Base-by-base conservation (phyloP, 2,329 filamentous ascomycete species). In the Thelonectria discophora region DNA sequence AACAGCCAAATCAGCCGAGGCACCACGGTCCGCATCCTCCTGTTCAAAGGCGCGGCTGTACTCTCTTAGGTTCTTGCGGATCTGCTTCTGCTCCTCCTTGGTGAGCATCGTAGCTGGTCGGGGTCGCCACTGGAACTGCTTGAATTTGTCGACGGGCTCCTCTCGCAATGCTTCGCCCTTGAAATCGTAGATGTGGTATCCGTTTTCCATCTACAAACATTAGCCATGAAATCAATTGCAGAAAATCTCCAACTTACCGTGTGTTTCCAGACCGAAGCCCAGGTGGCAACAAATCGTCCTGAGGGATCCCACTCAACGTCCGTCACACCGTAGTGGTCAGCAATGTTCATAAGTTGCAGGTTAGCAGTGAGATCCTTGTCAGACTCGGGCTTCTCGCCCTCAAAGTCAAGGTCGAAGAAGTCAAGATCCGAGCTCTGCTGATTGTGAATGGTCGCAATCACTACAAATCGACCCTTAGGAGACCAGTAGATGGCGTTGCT, bases 401-500 rank as follows among this genome's bases (percentile, higher is more conserved):
- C 95, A 72, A 97, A 99, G 80, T 98, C 95, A 69, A 98, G 86
- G 75, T 99, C 95, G 83, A 90, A 98, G 82, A 99, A 99, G 76
- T 99, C 95, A 62, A 99, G 88, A 66, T 99, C 95, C 67, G 93
- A 97, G 80, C 90, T 94, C 79, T 97, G 92, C 76, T 93, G 90
- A 73, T 94, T 97, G 79, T 92, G 88, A 55, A 99, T 92, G 11
- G 95, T 96, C 55, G 93, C 95, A 57, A 99, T 88, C 48, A 98
- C 90, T 39, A 98, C 94, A 74, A 99, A 99, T 50, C 95, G 90
- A 55, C 95, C 95, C 78, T 90, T 92, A 21, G 95, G 95, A 18
- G 93, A 97, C 95, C 95, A 99, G 88, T 98, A 98, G 75, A 99
- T 99, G 68, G 92, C 94, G 75, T 99, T 99, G 86, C 91, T 97